These are phyloP conservation scores for Monosporascus ibericus DNA, from an alignment of 2,329 filamentous ascomycete species.

Conservation along the genomic window DNA sequence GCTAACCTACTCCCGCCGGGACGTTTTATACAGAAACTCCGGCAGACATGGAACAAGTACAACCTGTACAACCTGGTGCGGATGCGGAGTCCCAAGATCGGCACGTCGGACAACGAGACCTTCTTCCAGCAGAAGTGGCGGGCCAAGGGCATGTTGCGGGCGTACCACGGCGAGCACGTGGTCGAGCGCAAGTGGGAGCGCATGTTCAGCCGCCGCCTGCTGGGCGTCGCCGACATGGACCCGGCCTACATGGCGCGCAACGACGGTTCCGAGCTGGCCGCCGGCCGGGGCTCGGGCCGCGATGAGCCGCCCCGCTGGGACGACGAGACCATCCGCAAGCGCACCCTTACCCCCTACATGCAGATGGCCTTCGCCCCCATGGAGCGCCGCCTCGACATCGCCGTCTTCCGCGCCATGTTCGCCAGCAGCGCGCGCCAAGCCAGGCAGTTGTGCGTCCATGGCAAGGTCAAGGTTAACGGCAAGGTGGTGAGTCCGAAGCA, in stretches of 20 bases:
- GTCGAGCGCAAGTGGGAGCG: slow-evolving; percentile 89
- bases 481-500: slow-evolving; percentile 61
- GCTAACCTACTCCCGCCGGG: slow-evolving; percentile 2
- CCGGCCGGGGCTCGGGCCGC: slow-evolving; percentile 74
- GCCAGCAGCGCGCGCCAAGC: slow-evolving; percentile 90
- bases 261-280: slow-evolving; percentile 78
- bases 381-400: slow-evolving; percentile 88
- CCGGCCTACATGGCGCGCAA: slow-evolving; percentile 68
- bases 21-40: slow-evolving; percentile 62
- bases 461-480: slow-evolving; percentile 90
- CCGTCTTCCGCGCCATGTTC: slow-evolving; percentile 88
- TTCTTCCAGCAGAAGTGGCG: slow-evolving; percentile 99
- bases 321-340: background rate
- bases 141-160: slow-evolving; percentile 76
- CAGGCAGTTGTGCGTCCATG: slow-evolving; percentile 89
- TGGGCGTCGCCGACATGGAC: slow-evolving; percentile 81
- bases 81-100: slow-evolving; percentile 37
- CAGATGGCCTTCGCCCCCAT: slow-evolving; percentile 91
- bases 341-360: slow-evolving; percentile 75
- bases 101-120: slow-evolving; percentile 43
- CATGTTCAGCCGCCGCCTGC: slow-evolving; percentile 79
- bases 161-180: slow-evolving; percentile 93
- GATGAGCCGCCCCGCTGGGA: slow-evolving; percentile 24
- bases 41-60: slow-evolving; percentile 96
- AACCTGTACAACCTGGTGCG: slow-evolving; percentile 84